A percentile compares a stretch with the other conserved stretches of the same genome.
These are phyloP conservation scores for Fagus crenata DNA, from an alignment of 306 rosid genomes.

Conservation along the genomic window DNA sequence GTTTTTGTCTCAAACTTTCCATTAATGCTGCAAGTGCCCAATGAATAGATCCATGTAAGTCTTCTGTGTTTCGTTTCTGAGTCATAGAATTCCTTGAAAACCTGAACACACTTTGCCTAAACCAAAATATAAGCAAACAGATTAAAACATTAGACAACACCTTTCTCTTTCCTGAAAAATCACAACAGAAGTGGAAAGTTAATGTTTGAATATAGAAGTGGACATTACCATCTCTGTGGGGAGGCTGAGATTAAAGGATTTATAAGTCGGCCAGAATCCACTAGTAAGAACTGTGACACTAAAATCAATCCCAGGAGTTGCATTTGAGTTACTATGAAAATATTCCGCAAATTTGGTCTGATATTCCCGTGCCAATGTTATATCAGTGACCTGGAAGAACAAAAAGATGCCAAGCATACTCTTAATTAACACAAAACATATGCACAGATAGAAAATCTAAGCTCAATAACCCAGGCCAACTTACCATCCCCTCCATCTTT, in stretches of 20 bases:
- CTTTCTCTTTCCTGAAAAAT: no score
- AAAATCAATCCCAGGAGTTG: slow-evolving; percentile 70
- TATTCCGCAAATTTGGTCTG: slow-evolving; percentile 68
- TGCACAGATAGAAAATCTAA: background rate
- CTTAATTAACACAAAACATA: background rate
- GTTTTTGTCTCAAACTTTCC: slow-evolving; percentile 72
- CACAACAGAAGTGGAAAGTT: no score
- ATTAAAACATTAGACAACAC: background rate
- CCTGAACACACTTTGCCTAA: slow-evolving; percentile 84
- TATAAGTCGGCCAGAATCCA: slow-evolving; percentile 93
- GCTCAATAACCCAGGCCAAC: slow-evolving; percentile 31
- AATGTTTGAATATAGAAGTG: background rate
- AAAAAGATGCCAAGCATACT: background rate
- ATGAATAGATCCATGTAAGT: slow-evolving; percentile 86
- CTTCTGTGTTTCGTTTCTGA: slow-evolving; percentile 65
- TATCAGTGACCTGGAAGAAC: slow-evolving; percentile 61
- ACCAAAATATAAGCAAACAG: slow-evolving; percentile 8
- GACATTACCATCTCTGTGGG: slow-evolving; percentile 80
- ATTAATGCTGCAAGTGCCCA: slow-evolving; percentile 69
- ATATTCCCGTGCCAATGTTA: slow-evolving; percentile 69
- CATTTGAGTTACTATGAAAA: slow-evolving; percentile 42
- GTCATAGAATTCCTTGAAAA: slow-evolving; percentile 71
- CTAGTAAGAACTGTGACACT: slow-evolving; percentile 80
- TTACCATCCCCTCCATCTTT: slow-evolving; percentile 97
- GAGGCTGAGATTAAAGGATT: slow-evolving; percentile 73